A percentile compares a stretch with the other conserved stretches of the same genome.
phyloP scores from a whole-genome alignment of 176 grass and related monocot genomes.

The Rhynchospora breviuscula region DNA sequence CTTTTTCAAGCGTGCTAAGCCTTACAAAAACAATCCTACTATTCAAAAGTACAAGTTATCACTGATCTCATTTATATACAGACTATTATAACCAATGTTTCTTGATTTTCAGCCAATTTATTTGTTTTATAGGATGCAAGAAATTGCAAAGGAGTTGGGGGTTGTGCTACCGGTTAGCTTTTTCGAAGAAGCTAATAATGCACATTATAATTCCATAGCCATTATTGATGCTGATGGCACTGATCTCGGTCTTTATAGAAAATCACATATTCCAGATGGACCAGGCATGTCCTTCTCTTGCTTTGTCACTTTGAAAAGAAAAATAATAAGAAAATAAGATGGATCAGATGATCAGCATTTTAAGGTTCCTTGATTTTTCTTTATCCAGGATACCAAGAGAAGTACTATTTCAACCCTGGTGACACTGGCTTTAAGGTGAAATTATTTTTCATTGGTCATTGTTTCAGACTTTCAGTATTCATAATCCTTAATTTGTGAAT shows the following conservation, averaged over 20 bases:
- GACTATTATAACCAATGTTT: neutral
- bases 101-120: neutral
- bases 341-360: neutral
- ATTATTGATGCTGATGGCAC: slow-evolving; percentile 87
- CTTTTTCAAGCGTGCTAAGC: slow-evolving; percentile 72
- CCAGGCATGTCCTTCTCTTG: slow-evolving; percentile 46
- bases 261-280: slow-evolving; percentile 95
- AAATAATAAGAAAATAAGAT: neutral
- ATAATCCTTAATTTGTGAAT: neutral
- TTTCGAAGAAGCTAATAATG: slow-evolving; percentile 94
- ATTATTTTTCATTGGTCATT: neutral
- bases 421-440: slow-evolving; percentile 91
- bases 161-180: slow-evolving; percentile 88
- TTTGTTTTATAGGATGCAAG: slow-evolving; percentile 61
- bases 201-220: slow-evolving; percentile 95
- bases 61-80: neutral
- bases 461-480: neutral
- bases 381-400: slow-evolving; percentile 88
- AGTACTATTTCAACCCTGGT: slow-evolving; percentile 90
- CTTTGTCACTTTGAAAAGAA: neutral
- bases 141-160: slow-evolving; percentile 82
- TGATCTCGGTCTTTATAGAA: slow-evolving; percentile 90
- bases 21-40: slow-evolving; percentile 84
- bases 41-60: slow-evolving; percentile 59
- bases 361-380: neutral